Base-by-base conservation (phyloP, 805 yeast genomes). In the Starmerella bacillaris region DNA sequence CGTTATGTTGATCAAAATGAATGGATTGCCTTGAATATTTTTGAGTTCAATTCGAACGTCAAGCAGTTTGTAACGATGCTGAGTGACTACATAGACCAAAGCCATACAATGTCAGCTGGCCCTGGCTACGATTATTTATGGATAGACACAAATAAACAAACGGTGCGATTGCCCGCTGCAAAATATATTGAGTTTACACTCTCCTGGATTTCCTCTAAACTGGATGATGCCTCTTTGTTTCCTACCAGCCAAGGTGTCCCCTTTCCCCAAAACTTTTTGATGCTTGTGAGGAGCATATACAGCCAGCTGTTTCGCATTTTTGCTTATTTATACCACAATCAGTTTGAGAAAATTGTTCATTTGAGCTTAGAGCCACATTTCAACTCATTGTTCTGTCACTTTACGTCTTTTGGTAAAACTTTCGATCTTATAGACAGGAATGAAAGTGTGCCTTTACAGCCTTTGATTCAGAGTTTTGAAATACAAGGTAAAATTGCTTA, bases 311-410 rank as follows among this genome's bases (percentile, higher is more conserved):
- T 89, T 52, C 68, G 96, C 46, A 79, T 89, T 12, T 84, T 86
- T 59, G 98, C 98, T 3, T 94, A 84, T 52, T 73, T 89, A 26
- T 89, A 84, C 54, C 79, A 82, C 58, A 82, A 83, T 54, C 98
- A 89, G 55, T 89, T 83, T 56, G 98, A 86, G 45, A 82, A 77
- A 51, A 68, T 86, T 18, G 72, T 86, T n/a, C 95, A 89, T 54
- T 58, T 89, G 39, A 75, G 92, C 2, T 57, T 89, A 40, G 98
- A 89, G 54, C 94, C 96, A 1, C 96, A 89, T 54, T 89, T 94
- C 93, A 89, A 89, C 56, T 84, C 96, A 3, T 79, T 84, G 48
- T 89, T 92, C 58, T 89, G 94, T 12, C 98, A 89, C 54, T 89
- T 78, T 50, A 68, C 86, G 30, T 76, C 93, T 35, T 80, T 89